Evolutionary conservation across 768 basidiomycete species (phyloP).

Genomic region (Russula sp.): DNA sequence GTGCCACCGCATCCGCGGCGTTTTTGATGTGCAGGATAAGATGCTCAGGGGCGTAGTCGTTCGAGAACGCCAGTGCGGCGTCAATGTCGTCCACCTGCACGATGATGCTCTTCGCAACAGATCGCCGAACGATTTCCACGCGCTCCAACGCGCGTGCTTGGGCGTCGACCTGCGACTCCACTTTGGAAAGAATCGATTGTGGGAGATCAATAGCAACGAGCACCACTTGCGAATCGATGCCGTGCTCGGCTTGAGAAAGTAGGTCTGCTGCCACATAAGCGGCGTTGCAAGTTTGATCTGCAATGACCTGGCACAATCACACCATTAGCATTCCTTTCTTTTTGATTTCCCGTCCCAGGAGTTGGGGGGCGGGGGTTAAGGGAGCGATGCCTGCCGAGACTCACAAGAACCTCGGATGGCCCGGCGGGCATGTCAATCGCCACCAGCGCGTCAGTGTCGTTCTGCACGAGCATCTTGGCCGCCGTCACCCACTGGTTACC

Average conservation of each 20-base stretch:
- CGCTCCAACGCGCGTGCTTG: slow-evolving; percentile 85
- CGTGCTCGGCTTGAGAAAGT: slow-evolving; percentile 96
- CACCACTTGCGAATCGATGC: slow-evolving; percentile 96
- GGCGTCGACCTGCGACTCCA: slow-evolving; percentile 77
- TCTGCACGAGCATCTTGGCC: slow-evolving; percentile 98
- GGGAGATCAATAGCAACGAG: slow-evolving; percentile 74
- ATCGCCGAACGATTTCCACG: slow-evolving; percentile 84
- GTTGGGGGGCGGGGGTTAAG: background rate
- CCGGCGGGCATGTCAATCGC: slow-evolving; percentile 99
- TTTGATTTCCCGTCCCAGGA: background rate
- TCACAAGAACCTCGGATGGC: slow-evolving; percentile 92
- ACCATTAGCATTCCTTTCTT: slow-evolving; percentile 1
- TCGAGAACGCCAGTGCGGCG: slow-evolving; percentile 83
- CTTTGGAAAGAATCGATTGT: slow-evolving; percentile 50
- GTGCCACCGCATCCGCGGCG: slow-evolving; percentile 53
- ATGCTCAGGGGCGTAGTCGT: slow-evolving; percentile 98
- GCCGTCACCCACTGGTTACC: slow-evolving; percentile 99
- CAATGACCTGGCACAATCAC: slow-evolving; percentile 63
- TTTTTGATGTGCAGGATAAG: slow-evolving; percentile 83
- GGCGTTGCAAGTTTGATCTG: slow-evolving; percentile 78
- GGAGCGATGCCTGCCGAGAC: slow-evolving; percentile 27
- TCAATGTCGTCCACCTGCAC: slow-evolving; percentile 59
- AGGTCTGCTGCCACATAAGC: slow-evolving; percentile 95
- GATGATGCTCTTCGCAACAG: slow-evolving; percentile 85
- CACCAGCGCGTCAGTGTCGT: slow-evolving; percentile 93